Evolutionary conservation across 495 filamentous ascomycete species (phyloP).

Genomic region (Lineolata rhizophorae): DNA sequence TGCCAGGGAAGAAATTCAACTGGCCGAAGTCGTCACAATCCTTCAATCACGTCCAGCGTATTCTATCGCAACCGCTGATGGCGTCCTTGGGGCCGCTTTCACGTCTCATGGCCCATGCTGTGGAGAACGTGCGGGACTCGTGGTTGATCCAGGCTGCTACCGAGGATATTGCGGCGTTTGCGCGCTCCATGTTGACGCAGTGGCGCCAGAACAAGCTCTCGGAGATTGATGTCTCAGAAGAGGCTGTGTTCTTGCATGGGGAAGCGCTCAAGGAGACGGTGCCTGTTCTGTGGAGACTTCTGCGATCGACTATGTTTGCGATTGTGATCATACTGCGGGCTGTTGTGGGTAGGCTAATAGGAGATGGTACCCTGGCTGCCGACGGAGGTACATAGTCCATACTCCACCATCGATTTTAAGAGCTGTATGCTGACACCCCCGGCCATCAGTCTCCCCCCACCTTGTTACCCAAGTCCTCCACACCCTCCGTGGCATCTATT

Average conservation of each 20-base stretch:
- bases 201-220: conserved; percentile 77
- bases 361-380: conserved; percentile 29
- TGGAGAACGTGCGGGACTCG: conserved; percentile 41
- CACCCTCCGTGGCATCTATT: conserved; percentile 64
- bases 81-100: conserved; percentile 61
- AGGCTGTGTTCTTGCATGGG: conserved; percentile 39
- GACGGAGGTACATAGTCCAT: conserved; percentile 27
- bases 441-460: conserved; percentile 31
- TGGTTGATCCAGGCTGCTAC: conserved; percentile 39
- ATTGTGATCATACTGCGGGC: conserved; percentile 56
- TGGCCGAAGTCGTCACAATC: conserved; percentile 16
- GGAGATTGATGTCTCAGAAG: conserved; percentile 59
- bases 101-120: conserved; percentile 46
- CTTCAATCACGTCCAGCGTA: conserved; percentile 21
- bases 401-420: background rate
- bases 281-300: conserved; percentile 57
- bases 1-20: conserved; percentile 20
- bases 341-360: conserved; percentile 43
- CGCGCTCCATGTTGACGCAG: conserved; percentile 45
- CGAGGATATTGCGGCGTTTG: conserved; percentile 52
- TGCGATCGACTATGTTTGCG: conserved; percentile 62
- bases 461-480: conserved; percentile 59
- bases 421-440: conserved; percentile 15
- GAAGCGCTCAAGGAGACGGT: conserved; percentile 50
- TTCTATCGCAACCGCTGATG: conserved; percentile 42